phyloP scores from a whole-genome alignment of 257 asterid species.

The Dorcoceras hygrometricum region DNA sequence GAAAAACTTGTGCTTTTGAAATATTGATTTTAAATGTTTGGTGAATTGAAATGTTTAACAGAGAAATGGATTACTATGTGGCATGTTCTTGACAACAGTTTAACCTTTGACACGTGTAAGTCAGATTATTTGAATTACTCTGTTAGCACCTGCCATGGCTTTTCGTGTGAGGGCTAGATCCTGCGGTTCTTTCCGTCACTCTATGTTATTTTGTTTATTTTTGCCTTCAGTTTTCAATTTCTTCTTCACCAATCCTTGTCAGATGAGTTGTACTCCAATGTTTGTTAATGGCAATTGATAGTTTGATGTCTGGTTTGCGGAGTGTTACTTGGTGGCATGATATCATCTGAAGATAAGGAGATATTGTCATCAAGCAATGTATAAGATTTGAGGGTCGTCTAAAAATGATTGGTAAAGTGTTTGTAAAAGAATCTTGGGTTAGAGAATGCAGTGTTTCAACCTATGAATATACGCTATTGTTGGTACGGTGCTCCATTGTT shows the following conservation, averaged over 20 bases:
- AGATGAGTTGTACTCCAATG: neutral
- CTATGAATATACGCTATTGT: neutral
- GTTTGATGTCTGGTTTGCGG: no score
- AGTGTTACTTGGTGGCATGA: neutral
- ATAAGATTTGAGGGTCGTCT: no score
- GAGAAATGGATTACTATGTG: neutral
- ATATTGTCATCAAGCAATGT: neutral
- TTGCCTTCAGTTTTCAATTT: neutral
- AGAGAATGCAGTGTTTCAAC: neutral
- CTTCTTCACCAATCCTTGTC: neutral
- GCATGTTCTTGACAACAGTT: neutral
- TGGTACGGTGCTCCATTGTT: neutral
- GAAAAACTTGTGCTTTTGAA: neutral
- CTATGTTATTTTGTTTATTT: neutral
- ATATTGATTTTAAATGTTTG: neutral
- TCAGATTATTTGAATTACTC: neutral
- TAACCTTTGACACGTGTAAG: neutral
- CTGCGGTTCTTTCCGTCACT: neutral
- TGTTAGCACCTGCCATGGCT: neutral
- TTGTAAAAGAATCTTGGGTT: neutral
- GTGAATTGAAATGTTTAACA: neutral
- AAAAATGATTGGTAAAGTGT: neutral
- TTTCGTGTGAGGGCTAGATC: neutral
- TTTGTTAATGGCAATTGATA: neutral
- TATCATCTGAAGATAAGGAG: neutral